Evolutionary conservation across 495 filamentous ascomycete genomes (phyloP), one percentile per base, ranked within the genome.

Genomic region (Trichoderma virens): DNA sequence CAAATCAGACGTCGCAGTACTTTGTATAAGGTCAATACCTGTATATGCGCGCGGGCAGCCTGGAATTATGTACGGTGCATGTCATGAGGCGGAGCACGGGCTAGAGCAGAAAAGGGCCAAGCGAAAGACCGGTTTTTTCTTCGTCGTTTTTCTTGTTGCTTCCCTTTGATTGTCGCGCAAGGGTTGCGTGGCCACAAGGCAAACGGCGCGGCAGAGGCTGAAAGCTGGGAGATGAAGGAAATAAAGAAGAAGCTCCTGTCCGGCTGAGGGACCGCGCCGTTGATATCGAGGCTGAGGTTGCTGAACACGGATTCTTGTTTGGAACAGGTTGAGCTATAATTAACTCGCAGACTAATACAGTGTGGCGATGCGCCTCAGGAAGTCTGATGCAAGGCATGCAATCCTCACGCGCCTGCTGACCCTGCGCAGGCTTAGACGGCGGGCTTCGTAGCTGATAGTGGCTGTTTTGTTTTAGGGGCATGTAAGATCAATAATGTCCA

Each of bases 21-120:
- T 35, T 35, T 79, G 73, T 74, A 73, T 66, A 72, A 79, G 67
- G n/a, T n/a, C n/a, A n/a, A n/a, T n/a, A n/a, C n/a, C n/a, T n/a
- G n/a, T n/a, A n/a, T n/a, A n/a, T n/a, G n/a, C n/a, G n/a, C n/a
- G 27, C 23, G 23, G 51, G 51, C 18, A 30, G 51, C 25, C 51
- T 56, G 51, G 51, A 56, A 56, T 30, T 31, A 56, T 56, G 51
- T 56, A 56, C 9, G 51, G 25, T 28, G 51, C 51, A 56, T 23
- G 51, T 56, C 51, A 1, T 56, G 27, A 23, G 27, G 51, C 23
- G 51, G 51, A 14, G 51, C 51, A 56, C 51, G 11, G 43, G 43
- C 43, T 47, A 56, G n/a, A 27, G n/a, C 18, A 56, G 28, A 27
- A 27, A 27, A 56, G 23, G 51, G 13, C 51, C 51, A 56, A 30